Conservation (phyloP, 208 protist genomes). For the Crithidia sp. region DNA sequence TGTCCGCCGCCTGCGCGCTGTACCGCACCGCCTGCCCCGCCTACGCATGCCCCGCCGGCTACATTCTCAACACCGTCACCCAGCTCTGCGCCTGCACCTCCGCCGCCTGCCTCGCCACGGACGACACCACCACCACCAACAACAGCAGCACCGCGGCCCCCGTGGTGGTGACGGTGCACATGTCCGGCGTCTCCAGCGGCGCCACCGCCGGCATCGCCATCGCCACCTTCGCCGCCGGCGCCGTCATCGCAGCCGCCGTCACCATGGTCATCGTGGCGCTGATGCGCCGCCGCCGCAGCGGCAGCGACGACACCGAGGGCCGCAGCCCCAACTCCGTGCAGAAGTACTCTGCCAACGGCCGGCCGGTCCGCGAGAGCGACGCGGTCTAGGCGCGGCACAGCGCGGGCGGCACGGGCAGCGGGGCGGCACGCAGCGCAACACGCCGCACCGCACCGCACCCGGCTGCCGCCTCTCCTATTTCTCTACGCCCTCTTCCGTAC, state of each 20-base stretch:
- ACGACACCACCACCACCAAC: neutral
- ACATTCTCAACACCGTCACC: constrained; percentile 3
- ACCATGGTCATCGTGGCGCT: constrained; percentile 6
- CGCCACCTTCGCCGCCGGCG: constrained; percentile 11
- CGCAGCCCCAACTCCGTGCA: neutral
- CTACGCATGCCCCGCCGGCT: constrained; percentile 13
- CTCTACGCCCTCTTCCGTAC: neutral
- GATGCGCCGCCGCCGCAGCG: neutral
- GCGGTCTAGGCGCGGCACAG: neutral
- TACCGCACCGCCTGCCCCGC: constrained; percentile 22
- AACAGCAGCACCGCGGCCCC: too few relatives aligned
- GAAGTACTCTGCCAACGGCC: neutral
- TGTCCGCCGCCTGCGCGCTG: constrained; percentile 10
- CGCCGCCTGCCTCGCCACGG: constrained; percentile 1
- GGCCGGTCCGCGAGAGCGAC: neutral
- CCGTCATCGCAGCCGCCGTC: neutral
- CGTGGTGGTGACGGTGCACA: constrained; percentile 3
- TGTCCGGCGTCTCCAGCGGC: constrained; percentile 12
- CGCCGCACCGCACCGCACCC: too few relatives aligned
- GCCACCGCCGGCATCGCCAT: constrained; percentile 16
- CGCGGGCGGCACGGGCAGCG: too few relatives aligned
- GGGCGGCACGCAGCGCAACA: neutral
- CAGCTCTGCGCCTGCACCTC: constrained; percentile 7
- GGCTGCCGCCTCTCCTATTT: too few relatives aligned
- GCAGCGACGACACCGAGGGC: too few relatives aligned